A percentile compares a stretch with the other conserved stretches of the same genome.
Evolutionary conservation across 768 basidiomycete genomes (phyloP).

Genomic region (Trametes sanguinea): DNA sequence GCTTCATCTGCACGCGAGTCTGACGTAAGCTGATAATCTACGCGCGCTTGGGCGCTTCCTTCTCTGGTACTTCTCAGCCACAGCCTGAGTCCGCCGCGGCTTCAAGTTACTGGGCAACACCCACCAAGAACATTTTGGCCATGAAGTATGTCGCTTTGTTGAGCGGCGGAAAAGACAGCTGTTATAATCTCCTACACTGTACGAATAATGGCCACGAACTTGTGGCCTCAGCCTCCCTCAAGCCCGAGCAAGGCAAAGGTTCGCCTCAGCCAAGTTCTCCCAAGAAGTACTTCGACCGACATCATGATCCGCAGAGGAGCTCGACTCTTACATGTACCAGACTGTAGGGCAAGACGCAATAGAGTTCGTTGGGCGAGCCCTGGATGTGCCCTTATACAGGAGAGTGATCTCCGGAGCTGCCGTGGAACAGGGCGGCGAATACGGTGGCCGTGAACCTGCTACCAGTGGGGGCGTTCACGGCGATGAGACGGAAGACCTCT

Average conservation of each 20-base stretch:
- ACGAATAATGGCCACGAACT: conserved; percentile 83
- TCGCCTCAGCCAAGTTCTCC: conserved; percentile 20
- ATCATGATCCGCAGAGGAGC: conserved; percentile 70
- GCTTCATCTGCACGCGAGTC: conserved; percentile 22
- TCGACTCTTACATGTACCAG: conserved; percentile 98
- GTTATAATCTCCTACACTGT: conserved; percentile 93
- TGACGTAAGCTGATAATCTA: conserved; percentile 19
- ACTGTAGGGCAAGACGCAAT: conserved; percentile 98
- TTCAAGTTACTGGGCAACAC: too few species aligned
- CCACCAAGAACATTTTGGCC: background rate
- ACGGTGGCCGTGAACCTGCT: conserved; percentile 65
- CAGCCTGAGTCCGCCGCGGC: too few species aligned
- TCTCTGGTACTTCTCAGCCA: too few species aligned
- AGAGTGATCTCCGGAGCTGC: conserved; percentile 80
- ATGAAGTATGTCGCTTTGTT: conserved; percentile 96
- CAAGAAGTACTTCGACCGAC: conserved; percentile 24
- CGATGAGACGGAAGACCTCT: conserved; percentile 97
- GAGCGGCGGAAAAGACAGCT: conserved; percentile 97
- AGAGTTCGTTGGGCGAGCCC: conserved; percentile 78
- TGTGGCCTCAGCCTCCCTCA: conserved; percentile 84
- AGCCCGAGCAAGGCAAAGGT: conserved; percentile 88
- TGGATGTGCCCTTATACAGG: conserved; percentile 85
- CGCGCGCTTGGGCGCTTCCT: background rate
- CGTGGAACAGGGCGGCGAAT: conserved; percentile 80
- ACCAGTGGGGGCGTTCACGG: conserved; percentile 57